These are phyloP conservation scores for Pythium phragmiticola DNA, from an alignment of 352 stramenopile species.

Conservation along the genomic window DNA sequence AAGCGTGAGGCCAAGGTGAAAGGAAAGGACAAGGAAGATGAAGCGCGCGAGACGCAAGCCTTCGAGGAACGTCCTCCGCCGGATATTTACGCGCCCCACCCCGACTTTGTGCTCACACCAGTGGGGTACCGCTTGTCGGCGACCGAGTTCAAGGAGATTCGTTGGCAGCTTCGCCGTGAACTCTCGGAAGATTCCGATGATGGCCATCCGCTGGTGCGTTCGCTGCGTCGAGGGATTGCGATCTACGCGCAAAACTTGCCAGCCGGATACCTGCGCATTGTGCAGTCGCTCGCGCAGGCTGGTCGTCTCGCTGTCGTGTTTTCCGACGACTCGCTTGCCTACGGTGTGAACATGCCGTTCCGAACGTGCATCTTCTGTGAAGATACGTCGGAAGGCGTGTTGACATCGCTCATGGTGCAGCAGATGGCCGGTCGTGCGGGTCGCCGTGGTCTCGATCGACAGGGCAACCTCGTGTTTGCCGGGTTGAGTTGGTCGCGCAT, in stretches of 20 bases:
- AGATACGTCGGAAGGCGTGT: slow-evolving; percentile 90
- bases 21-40: slow-evolving; percentile 90
- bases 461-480: slow-evolving; percentile 97
- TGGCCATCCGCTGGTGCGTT: slow-evolving; percentile 76
- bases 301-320: slow-evolving; percentile 98
- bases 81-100: slow-evolving; percentile 96
- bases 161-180: slow-evolving; percentile 82
- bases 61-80: slow-evolving; percentile 82
- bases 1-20: slow-evolving; percentile 93
- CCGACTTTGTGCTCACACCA: slow-evolving; percentile 96
- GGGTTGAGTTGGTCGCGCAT: slow-evolving; percentile 94
- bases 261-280: slow-evolving; percentile 93
- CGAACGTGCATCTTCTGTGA: slow-evolving; percentile 98
- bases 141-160: slow-evolving; percentile 91
- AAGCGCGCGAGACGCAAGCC: slow-evolving; percentile 74
- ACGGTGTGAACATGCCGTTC: slow-evolving; percentile 99
- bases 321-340: slow-evolving; percentile 97
- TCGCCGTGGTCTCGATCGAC: slow-evolving; percentile 96
- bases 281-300: slow-evolving; percentile 96
- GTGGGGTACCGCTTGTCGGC: slow-evolving; percentile 92
- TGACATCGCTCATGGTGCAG: slow-evolving; percentile 98
- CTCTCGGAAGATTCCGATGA: slow-evolving; percentile 82
- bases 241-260: slow-evolving; percentile 99
- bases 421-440: slow-evolving; percentile 98
- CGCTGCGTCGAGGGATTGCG: slow-evolving; percentile 95